These are phyloP conservation scores for Pestalotiopsis sp. DNA, from an alignment of 2,329 filamentous ascomycete species.

Conservation along the genomic window DNA sequence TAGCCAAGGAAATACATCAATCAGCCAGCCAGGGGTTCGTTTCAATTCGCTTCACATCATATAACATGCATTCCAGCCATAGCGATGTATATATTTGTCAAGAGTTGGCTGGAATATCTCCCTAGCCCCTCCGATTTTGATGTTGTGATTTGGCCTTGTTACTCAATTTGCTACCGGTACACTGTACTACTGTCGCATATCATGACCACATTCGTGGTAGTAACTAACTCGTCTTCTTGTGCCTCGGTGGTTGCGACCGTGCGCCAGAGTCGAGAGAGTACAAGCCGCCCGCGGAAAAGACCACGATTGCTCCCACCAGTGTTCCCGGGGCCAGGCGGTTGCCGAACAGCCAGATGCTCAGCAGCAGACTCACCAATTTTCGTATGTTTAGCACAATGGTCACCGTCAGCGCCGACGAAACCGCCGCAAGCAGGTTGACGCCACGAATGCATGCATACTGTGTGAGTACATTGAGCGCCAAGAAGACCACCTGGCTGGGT, in stretches of 20 bases:
- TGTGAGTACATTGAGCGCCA: constrained; percentile 79
- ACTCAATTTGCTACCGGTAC: background rate
- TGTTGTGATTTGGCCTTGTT: background rate
- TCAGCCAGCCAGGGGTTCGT: too few species aligned
- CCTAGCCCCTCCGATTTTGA: background rate
- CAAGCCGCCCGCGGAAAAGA: constrained; percentile 88
- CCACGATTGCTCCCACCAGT: constrained; percentile 77
- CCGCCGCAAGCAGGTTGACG: constrained; percentile 90
- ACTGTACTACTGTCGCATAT: background rate
- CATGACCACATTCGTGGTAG: background rate
- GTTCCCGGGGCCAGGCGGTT: constrained; percentile 79
- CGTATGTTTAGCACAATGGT: constrained; percentile 95
- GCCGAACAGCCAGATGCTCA: constrained; percentile 94
- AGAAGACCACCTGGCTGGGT: constrained; percentile 72
- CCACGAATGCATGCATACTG: constrained; percentile 95
- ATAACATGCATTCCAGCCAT: background rate
- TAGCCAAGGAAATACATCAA: too few species aligned
- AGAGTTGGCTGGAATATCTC: background rate
- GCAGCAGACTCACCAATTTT: constrained; percentile 86
- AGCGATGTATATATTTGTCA: background rate
- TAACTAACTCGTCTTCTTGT: constrained; percentile 18
- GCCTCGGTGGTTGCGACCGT: constrained; percentile 32
- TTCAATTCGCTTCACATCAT: too few species aligned
- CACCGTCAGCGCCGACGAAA: constrained; percentile 88
- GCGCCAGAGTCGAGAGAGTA: constrained; percentile 75